Evolutionary conservation across 1,284 basidiomycete species (phyloP).

Genomic region (Wolfiporia cocos): DNA sequence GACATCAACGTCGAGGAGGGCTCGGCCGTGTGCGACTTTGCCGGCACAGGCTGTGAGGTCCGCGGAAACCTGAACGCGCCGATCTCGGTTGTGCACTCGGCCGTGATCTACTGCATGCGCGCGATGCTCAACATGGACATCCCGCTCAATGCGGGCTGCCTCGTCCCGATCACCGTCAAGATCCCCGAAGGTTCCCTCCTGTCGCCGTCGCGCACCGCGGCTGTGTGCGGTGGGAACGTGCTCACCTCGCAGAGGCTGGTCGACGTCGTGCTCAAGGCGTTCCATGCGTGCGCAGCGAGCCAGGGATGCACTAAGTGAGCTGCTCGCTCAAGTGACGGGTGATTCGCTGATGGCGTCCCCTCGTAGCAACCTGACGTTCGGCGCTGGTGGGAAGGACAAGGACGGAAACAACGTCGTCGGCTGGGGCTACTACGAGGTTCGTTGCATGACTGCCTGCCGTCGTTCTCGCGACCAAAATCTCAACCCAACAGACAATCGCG

Average conservation of each 20-base stretch:
- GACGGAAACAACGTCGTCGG: constrained; percentile 73
- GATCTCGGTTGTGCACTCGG: constrained; percentile 85
- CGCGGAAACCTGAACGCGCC: constrained; percentile 89
- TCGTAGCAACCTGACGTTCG: constrained; percentile 86
- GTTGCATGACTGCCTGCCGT: constrained; percentile 9
- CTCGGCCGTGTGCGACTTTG: constrained; percentile 86
- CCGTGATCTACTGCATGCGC: constrained; percentile 94
- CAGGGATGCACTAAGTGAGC: constrained; percentile 90
- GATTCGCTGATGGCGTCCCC: neutral
- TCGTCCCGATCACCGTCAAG: constrained; percentile 76
- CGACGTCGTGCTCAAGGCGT: constrained; percentile 92
- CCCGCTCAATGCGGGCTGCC: constrained; percentile 90
- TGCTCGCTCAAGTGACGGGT: neutral
- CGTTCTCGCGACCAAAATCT: neutral
- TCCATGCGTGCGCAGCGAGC: constrained; percentile 88
- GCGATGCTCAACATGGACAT: constrained; percentile 91
- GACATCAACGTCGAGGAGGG: constrained; percentile 76
- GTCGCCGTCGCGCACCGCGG: constrained; percentile 79
- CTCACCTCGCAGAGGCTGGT: constrained; percentile 91
- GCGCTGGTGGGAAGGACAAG: constrained; percentile 80
- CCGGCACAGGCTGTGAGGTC: constrained; percentile 86
- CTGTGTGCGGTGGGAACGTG: constrained; percentile 92
- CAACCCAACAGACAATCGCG: constrained; percentile 69
- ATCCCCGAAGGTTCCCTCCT: constrained; percentile 82
- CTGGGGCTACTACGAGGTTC: constrained; percentile 92